Evolutionary conservation across 2,329 filamentous ascomycete species (phyloP), one percentile per base, ranked within the genome.

Genomic region (Dryadomyces quercus-mongolicae): DNA sequence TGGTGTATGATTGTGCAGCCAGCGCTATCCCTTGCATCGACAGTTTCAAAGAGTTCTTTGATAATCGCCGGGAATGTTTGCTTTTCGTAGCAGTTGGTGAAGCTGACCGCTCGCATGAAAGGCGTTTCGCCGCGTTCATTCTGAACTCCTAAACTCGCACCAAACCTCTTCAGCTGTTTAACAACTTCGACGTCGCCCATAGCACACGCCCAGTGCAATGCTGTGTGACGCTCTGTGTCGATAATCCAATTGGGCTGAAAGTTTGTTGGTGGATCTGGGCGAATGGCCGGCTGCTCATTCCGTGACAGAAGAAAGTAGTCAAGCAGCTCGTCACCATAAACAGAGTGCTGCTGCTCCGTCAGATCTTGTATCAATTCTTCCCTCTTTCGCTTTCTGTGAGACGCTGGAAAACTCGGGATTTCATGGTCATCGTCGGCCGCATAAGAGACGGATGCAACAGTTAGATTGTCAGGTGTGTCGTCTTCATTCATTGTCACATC

Each of bases 171-270:
- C 18, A 98, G 75, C 67, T 95, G 86, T 67, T 85, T 89, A 58
- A 96, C 88, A 16, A 97, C 88, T 50, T 92, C 87, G 34, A 96
- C 75, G 61, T 97, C 93, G 56, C 93, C 93, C 92, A 98, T 98
- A 22, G 93, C 89, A 53, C 89, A 90, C 18, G 91, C 93, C 93
- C 93, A 98, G 66, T 98, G 93, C 60, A 98, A 78, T 6, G 92
- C 91, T 2, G 90, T 95, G 64, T 97, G 91, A 10, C 85, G 85
- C 62, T 95, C 90, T 46, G 90, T 86, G 66, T 98, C 93, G 58
- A 98, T 96, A n/a, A 85, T 77, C 67, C 88, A 87, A 68, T 98
- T 86, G 6, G 94, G 84, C 64, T 95, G 85, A 63, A 95, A 95
- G 65, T 89, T 86, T 38, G 82, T 74, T 0, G 93, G 93, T 2